Conservation (phyloP, 2,329 filamentous ascomycete genomes). For the Aspergillus costaricaensis region DNA sequence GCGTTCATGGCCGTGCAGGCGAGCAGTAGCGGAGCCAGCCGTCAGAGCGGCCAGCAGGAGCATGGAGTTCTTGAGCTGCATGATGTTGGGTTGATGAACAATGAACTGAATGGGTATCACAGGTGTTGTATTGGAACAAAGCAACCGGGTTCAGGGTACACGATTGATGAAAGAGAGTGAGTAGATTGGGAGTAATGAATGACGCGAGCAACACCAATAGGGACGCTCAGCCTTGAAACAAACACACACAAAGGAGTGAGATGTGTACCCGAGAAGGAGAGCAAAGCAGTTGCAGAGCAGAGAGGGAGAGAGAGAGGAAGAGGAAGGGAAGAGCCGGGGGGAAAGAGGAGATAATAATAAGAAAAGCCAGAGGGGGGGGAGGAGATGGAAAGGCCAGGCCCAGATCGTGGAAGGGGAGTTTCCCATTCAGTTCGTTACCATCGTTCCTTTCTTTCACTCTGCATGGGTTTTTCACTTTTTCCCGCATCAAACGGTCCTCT, state of each 20-base stretch:
- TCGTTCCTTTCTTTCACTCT: not conserved
- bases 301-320: constrained; percentile 8
- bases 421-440: not conserved
- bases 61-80: constrained; percentile 44
- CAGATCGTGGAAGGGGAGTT: not conserved
- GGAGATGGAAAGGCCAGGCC: not conserved
- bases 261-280: constrained; percentile 15
- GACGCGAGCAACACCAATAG: constrained; percentile 15
- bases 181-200: constrained; percentile 19
- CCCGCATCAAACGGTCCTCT: not conserved
- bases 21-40: constrained; percentile 39
- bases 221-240: constrained; percentile 16
- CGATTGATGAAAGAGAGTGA: constrained; percentile 10
- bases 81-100: constrained; percentile 21
- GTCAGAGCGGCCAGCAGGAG: constrained; percentile 40
- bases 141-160: constrained; percentile 7
- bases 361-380: constrained; percentile 10
- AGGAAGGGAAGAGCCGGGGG: constrained; percentile 7
- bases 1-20: constrained; percentile 42
- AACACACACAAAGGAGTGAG: constrained; percentile 20
- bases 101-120: constrained; percentile 9
- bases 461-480: constrained; percentile 2
- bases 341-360: not conserved
- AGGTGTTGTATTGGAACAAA: not conserved
- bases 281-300: constrained; percentile 1